Base-by-base conservation (phyloP, 2,329 filamentous ascomycete genomes). In the Ceratocystis variospora region DNA sequence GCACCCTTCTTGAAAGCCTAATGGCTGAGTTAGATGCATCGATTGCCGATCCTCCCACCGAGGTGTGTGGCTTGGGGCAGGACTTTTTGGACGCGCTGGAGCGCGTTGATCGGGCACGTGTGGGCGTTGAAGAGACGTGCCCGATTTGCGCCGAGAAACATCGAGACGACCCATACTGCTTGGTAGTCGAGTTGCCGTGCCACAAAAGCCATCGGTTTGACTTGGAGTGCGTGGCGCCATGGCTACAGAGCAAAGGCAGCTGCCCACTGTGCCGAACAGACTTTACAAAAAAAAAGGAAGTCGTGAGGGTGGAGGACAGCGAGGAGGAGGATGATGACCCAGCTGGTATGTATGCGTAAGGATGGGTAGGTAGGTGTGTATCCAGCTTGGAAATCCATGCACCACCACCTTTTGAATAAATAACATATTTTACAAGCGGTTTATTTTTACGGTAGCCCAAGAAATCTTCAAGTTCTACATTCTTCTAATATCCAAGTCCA, bases 181-280 rank as follows among this genome's bases (percentile, higher is more conserved):
- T 87, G 1, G 83, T 87, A 12, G 85, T 87, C 33, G 79, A 84
- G 76, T 77, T 87, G 71, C 84, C 84, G 50, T 87, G 85, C 72
- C 77, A 83, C 70, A 77, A 77, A 41, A 76, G 73, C 50, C 85
- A 87, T 73, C 75, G 75, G 62, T 87, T 85, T 72, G 85, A 87
- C 71, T 74, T 87, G n/a, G 85, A 87, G 75, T 87, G 85, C 71
- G 83, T 87, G 1, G 81, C 79, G 2, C 84, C 85, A 5, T 87
- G 85, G 85, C 73, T 87, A 72, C 76, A 80, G 73, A 79, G 82
- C 71, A 85, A 87, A 74, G 84, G 84, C 46, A 85, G 79, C 41
- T 87, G 84, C 72, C 84, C 84, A 48, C 77, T 87, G 76, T 86
- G 84, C 73, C 76, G 85, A 68, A 79, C 81, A 72, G 82, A 85